Base-by-base conservation (phyloP, 768 basidiomycete genomes). In the Kwoniella sp. region DNA sequence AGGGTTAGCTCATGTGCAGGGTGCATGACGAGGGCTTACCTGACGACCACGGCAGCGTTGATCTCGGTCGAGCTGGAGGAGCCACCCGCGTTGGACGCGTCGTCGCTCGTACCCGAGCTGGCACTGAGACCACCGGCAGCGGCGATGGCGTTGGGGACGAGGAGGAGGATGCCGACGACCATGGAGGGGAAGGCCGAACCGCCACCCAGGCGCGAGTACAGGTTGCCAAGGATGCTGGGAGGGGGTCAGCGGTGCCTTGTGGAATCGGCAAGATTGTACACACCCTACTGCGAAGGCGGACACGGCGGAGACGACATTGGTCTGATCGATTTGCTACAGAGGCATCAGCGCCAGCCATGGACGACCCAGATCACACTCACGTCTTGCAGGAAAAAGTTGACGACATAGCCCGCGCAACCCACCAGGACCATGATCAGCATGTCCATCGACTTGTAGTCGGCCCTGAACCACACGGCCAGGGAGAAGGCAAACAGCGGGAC, bases 151-250 rank as follows among this genome's bases (percentile, higher is more conserved):
- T 69, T 69, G 12, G 67, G 67, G 5, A 69, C 67, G 3, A 52
- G 39, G 8, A 69, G 45, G 2, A 69, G 49, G 12, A 69, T 65
- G 36, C 67, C 67, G n/a, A 63, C 64, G 2, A 66, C 66, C 66
- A 68, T 65, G 15, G 58, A 62, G 4, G 66, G 63, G 56, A 65
- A 69, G 8, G 62, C 66, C n/a, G 65, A 67, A 22, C 65, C 65
- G 11, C 62, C 62, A 3, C 56, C 60, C 7, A 67, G 15, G 12
- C 65, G 56, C 12, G 65, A 67, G 31, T 67, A 67, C 3, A 61
- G 57, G 39, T 69, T 69, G 1, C 67, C 67, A 9, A 65, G 48
- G 3, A 69, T 48, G 17, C 61, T 59, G 38, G 9, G 17, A 6
- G 17, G 19, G 37, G 8, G 17, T 31, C 37, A 41, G 20, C 39